Conservation (phyloP, 2,329 filamentous ascomycete genomes). For the Fusarium austroafricanum region DNA sequence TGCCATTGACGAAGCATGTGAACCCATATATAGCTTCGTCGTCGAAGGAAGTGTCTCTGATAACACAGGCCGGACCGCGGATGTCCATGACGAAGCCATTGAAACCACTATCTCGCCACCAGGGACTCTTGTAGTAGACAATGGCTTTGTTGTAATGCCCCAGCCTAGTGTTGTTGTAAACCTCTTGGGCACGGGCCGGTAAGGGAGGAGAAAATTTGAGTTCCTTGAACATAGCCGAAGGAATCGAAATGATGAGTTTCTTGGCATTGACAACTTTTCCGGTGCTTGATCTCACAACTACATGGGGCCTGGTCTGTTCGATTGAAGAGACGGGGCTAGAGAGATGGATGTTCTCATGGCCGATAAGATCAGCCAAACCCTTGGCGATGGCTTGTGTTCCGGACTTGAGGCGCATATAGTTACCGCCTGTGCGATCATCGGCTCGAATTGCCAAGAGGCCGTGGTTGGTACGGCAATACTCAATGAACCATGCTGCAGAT, state of each 20-base stretch:
- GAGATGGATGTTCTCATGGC: constrained; percentile 33
- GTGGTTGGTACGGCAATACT: constrained; percentile 52
- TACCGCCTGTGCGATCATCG: constrained; percentile 51
- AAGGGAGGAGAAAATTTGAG: constrained; percentile 61
- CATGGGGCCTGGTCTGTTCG: constrained; percentile 29
- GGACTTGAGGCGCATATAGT: constrained; percentile 49
- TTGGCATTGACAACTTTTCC: constrained; percentile 47
- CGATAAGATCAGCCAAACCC: constrained; percentile 45
- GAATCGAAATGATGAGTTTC: constrained; percentile 61
- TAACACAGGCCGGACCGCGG: constrained; percentile 54
- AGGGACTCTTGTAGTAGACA: constrained; percentile 48
- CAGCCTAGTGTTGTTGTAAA: constrained; percentile 52
- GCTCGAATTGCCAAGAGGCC: constrained; percentile 52
- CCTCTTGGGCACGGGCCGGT: constrained; percentile 50
- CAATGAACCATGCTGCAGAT: constrained; percentile 53
- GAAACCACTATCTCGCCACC: constrained; percentile 52
- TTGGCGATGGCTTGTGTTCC: constrained; percentile 45
- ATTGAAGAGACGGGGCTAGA: constrained; percentile 42
- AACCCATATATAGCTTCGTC: constrained; percentile 48
- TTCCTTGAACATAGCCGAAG: constrained; percentile 59
- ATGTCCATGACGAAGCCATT: constrained; percentile 55
- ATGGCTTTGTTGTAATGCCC: constrained; percentile 60
- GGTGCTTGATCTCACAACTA: constrained; percentile 36
- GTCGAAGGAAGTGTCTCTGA: constrained; percentile 55
- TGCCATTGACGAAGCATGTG: constrained; percentile 57